Base-by-base conservation (phyloP, 2,329 filamentous ascomycete genomes). In the Microsporum audouinii region DNA sequence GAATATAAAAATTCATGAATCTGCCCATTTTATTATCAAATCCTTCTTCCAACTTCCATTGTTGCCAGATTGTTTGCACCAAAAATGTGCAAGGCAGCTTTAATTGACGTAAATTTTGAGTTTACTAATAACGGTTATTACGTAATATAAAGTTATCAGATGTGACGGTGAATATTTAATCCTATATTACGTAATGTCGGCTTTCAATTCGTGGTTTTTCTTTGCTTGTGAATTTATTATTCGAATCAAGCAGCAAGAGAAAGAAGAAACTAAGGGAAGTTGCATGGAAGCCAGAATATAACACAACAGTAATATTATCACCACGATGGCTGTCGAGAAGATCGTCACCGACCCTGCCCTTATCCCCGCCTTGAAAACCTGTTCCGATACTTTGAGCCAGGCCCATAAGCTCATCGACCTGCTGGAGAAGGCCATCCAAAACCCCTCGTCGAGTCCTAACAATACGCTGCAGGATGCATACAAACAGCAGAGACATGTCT, bases 401-500 rank as follows among this genome's bases (percentile, higher is more conserved):
- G 91, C 61, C 78, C 89, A 53, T 75, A 79, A 57, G 77, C 79
- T 59, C 17, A 60, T 59, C 38, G 59, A 47, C 17, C 43, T 62
- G 59, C 78, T 90, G 43, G 75, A 79, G 55, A 77, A 79, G 51
- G 73, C 79, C 39, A 68, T 76, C 56, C 73, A 79, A 53, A 70
- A 72, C 56, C 57, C 69, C 10, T 72, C 78, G 39, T 69, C 76
- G 27, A 74, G 78, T 5, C 71, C 77, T 27, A 77, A 82, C 38
- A 77, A 79, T 29, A 70, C 78, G 47, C 80, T 82, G 66, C 75
- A 82, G 33, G 82, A 84, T 62, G 79, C 89, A 34, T 86, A 86
- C 5, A 87, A 85, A 70, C 84, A 89, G 70, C 89, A 95, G 72
- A 95, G 94, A 71, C 78, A 85, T 1, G 82, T 97, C 2, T 84